phyloP scores from a whole-genome alignment of 2,329 filamentous ascomycete genomes.

The Aspergillus latus region DNA sequence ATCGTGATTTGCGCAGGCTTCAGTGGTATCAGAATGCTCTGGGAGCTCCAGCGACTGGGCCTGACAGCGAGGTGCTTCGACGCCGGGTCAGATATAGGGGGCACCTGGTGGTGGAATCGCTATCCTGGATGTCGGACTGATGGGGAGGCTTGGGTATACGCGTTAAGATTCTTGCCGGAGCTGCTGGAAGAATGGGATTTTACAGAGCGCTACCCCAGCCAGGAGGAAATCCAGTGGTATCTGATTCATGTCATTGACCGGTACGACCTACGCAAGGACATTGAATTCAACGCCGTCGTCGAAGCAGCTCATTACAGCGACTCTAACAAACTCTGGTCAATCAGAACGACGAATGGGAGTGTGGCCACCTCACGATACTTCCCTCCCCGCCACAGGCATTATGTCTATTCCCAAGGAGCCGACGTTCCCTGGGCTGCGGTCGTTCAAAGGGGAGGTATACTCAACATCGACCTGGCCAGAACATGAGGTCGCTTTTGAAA shows the following conservation, averaged over 20 bases:
- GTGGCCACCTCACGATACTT: not conserved
- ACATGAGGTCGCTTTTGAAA: not conserved
- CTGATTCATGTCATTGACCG: slow-evolving; percentile 24
- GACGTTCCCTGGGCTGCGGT: not conserved
- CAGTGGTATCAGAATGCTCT: slow-evolving; percentile 37
- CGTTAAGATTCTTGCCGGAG: slow-evolving; percentile 27
- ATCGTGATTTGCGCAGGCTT: slow-evolving; percentile 29
- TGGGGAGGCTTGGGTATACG: slow-evolving; percentile 28
- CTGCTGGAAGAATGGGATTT: slow-evolving; percentile 18
- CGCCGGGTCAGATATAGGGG: slow-evolving; percentile 39
- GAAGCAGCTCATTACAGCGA: not conserved
- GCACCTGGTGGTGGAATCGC: slow-evolving; percentile 48
- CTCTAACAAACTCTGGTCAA: not conserved
- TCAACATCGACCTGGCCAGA: slow-evolving; percentile 17
- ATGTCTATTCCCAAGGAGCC: not conserved
- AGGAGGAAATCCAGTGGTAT: slow-evolving; percentile 31
- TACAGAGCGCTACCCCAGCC: slow-evolving; percentile 10
- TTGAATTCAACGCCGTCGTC: not conserved
- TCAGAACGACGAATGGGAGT: not conserved
- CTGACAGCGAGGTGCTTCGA: slow-evolving; percentile 43
- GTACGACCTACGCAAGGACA: not conserved
- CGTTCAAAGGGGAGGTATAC: not conserved
- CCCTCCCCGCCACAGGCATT: not conserved
- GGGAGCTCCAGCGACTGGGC: slow-evolving; percentile 39
- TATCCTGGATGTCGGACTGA: slow-evolving; percentile 50